Evolutionary conservation across 2,329 filamentous ascomycete genomes (phyloP), one percentile per base, ranked within the genome.

Genomic region (Neofusicoccum umdonicola): DNA sequence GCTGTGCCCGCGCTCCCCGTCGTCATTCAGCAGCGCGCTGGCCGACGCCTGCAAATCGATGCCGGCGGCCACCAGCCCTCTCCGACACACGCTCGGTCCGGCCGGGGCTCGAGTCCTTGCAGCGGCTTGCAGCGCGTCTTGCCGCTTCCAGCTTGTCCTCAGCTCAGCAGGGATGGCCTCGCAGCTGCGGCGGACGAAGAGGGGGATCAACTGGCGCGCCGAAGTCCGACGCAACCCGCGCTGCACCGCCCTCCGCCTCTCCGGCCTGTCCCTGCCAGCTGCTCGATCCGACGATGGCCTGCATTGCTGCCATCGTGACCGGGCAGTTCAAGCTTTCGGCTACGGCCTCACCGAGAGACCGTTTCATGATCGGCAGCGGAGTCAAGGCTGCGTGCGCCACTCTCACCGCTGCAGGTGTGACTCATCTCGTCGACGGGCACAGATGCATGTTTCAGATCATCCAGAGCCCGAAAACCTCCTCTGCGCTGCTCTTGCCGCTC

Each of bases 361-460:
- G 58, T 62, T 62, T 62, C 58, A 62, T 50, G 58, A 62, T 62
- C 58, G 58, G 58, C 58, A 45, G 22, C 47, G 35, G 58, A 50
- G 31, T 62, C 58, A 51, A 39, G 34, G 57, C 58, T 62, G 58
- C 47, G 47, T 39, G 47, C 19, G 58, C 45, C 44, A 62, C 58
- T 34, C 47, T 62, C 58, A 62, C 58, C 58, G 58, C 58, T 51
- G 58, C 58, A 50, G 34, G 44, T 62, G 45, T 62, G 58, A 62
- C 58, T 62, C 58, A 62, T 42, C 56, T 60, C 9, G 56, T 35
- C 56, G 56, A 60, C 56, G 56, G 56, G 56, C 56, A 60, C 56
- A 47, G 56, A 60, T 60, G 56, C 56, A 60, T 60, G 56, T 60
- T 60, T 60, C 56, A 60, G 56, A 60, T 27, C 56, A 60, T 47